Base-by-base conservation (phyloP, 2,329 filamentous ascomycete genomes). In the Ophiostoma angusticollis region DNA sequence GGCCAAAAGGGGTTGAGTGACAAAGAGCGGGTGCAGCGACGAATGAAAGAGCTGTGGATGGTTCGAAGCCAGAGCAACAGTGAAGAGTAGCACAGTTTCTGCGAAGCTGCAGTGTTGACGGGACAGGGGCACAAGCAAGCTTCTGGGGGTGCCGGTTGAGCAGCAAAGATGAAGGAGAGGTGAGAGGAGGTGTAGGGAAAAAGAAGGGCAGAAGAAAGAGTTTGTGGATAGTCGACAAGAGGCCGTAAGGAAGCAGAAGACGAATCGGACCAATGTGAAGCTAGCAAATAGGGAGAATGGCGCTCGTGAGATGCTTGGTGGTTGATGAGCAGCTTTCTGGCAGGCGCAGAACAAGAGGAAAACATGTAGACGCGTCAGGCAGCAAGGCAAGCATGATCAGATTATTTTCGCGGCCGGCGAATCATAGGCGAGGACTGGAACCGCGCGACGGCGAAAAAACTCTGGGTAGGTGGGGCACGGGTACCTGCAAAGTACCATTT, bases 331-430 rank as follows among this genome's bases (percentile, higher is more conserved):
- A n/a, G n/a, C n/a, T n/a, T 3, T 12, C 3, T 13, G 30, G 17
- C 17, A 21, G 16, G 30, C 9, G 30, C 17, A 13, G 12, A 21
- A 18, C 6, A 31, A 6, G 14, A 14, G 18, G 17, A 12, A 11
- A 19, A 16, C 28, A 4, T 16, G n/a, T 13, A 23, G 19, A 25
- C 37, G 37, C 36, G 36, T 41, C 39, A 42, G 35, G 35, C 40
- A 42, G 35, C 39, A 32, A 36, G 39, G 32, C 39, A 41, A 31
- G 39, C 16, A 34, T 28, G 28, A 32, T 33, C 31, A 21, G 19
- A 28, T 9, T 7, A 19, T 16, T 22, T 30, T 22, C 9, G 27
- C 11, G 29, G 18, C n/a, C 14, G 36, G 29, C 36, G 36, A 32
- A 38, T 38, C 29, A 38, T 12, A 31, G 23, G 13, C 36, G 11